A percentile compares a stretch with the other conserved stretches of the same genome.
phyloP scores from a whole-genome alignment of 768 basidiomycete genomes.

The Gautieria morchelliformis region DNA sequence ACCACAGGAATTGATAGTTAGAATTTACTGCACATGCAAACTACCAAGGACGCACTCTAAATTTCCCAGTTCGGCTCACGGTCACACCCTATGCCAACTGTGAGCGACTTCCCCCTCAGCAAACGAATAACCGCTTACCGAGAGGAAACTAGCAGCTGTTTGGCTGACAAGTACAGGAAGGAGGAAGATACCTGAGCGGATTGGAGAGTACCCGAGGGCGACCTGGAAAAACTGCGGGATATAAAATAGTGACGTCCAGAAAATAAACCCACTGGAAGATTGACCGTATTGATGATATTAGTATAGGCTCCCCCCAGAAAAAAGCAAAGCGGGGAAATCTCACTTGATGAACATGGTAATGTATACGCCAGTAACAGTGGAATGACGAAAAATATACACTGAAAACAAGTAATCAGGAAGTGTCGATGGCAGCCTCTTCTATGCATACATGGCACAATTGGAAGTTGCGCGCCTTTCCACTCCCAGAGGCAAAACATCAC shows the following conservation, averaged over 20 bases:
- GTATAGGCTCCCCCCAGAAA: too few relatives aligned
- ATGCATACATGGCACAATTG: constrained; percentile 59
- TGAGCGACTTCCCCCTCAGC: too few relatives aligned
- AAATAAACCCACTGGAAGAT: constrained; percentile 41
- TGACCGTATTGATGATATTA: too few relatives aligned
- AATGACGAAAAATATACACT: constrained; percentile 67
- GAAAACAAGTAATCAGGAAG: not conserved
- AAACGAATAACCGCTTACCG: constrained; percentile 26
- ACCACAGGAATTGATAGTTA: not conserved
- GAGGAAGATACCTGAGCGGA: constrained; percentile 54
- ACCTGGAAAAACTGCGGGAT: constrained; percentile 73
- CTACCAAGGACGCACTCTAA: constrained; percentile 30
- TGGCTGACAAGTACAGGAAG: constrained; percentile 68
- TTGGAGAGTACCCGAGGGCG: constrained; percentile 52
- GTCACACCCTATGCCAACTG: constrained; percentile 39
- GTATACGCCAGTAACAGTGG: constrained; percentile 62
- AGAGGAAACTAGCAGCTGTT: constrained; percentile 44
- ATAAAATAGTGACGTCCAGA: constrained; percentile 59
- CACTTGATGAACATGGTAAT: constrained; percentile 62
- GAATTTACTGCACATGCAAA: too few relatives aligned
- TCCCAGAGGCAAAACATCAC: constrained; percentile 61
- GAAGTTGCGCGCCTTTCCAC: constrained; percentile 58
- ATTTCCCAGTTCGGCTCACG: constrained; percentile 56
- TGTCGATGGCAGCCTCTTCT: not conserved
- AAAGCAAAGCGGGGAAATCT: constrained; percentile 8